Base-by-base conservation (phyloP, 768 basidiomycete species). In the Sarcomyxa edulis region DNA sequence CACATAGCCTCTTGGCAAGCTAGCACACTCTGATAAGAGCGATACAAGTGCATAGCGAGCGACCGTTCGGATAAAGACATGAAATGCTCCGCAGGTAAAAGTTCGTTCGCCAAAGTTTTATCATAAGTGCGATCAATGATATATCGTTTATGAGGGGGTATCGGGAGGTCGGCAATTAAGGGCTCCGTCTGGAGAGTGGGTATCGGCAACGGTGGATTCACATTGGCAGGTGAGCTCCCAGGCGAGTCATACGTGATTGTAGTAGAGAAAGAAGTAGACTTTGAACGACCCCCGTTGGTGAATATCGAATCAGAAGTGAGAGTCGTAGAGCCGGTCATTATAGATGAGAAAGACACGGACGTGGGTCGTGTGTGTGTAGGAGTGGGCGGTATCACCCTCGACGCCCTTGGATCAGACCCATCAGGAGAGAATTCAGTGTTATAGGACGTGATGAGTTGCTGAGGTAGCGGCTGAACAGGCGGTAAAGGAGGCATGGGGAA, bases 1-100 rank as follows among this genome's bases (percentile, higher is more conserved):
- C 82, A 85, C 80, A 85, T 82, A 20, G 80, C 74, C 50, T 84
- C 83, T 54, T 80, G 74, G 47, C 78, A 81, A 9, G 78, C 79
- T 9, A 82, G 53, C 6, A 85, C 76, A 14, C 60, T 56, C 47
- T 77, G 72, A 44, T 74, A 83, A n/a, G 76, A 72, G 44, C 69
- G 65, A 48, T 81, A 76, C 3, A 85, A 67, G 40, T 85, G 82
- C 78, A 84, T 81, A 0, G 81, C 80, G 20, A 82, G 65, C 2
- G 78, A 78, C 30, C 78, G 70, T 38, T 81, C 75, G 42, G 61
- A n/a, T n/a, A n/a, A n/a, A n/a, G n/a, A n/a, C n/a, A n/a, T n/a
- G n/a, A n/a, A n/a, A n/a, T n/a, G n/a, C n/a, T n/a, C n/a, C n/a
- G n/a, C n/a, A n/a, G n/a, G n/a, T n/a, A n/a, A n/a, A n/a, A n/a